Evolutionary conservation across 225 moss, liverwort and hornwort genomes (phyloP), one percentile per base, ranked within the genome.

Genomic region (Polytrichum formosum): DNA sequence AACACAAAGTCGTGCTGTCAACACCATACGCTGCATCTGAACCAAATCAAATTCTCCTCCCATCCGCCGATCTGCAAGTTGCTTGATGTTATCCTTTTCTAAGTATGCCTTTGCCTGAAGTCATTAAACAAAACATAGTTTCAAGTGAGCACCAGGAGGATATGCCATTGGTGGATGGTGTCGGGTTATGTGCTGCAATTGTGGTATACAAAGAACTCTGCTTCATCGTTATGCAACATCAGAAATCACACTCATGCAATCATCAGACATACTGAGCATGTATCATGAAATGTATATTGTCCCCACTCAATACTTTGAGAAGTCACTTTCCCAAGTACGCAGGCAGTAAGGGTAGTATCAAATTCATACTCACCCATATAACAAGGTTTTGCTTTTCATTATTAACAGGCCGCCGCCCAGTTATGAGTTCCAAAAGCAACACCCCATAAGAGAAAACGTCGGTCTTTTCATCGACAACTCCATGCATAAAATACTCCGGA

Each of bases 361-460:
- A 9, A 37, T 46, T 46, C 46, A 8, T 35, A 75, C 84, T 76
- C 73, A 88, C 88, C 88, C 88, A 88, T 59, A 84, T 29, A 33
- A 88, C 84, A 60, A 88, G 88, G 46, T 88, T 88, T 28, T 78
- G 84, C 80, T 82, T 82, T 53, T 82, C 77, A 64, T 84, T 72
- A 70, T 84, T 79, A 5, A 88, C 77, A 67, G 88, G 84, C 27
- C 79, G 79, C 31, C 84, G 82, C 33, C 88, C 84, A 1, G 84
- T 84, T 6, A 88, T 75, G 1, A 88, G 84, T 81, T 88, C 88
- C 75, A 88, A 72, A 33, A 88, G 88, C 72, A 88, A 59, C 6
- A 88, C 88, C 63, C 88, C 88, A 53, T 71, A 84, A 62, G 88
- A 73, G 54, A 84, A 88, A 56, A 84, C 88, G n/a, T 88, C 88